phyloP scores from a whole-genome alignment of 306 rosid species.

The Acacia confusa region DNA sequence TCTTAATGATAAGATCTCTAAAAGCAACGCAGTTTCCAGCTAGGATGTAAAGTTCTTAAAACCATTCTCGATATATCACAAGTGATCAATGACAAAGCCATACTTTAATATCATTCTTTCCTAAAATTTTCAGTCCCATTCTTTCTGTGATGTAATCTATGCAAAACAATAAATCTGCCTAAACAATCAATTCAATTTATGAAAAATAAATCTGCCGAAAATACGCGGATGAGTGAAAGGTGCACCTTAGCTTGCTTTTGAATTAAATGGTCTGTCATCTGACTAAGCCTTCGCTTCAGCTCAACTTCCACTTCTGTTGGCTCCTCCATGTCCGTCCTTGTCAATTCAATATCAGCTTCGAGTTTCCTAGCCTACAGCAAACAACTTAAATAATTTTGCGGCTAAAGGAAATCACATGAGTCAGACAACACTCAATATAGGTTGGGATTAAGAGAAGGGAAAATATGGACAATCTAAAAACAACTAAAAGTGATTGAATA shows the following conservation, averaged over 20 bases:
- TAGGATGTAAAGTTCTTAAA: not conserved
- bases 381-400: slow-evolving; percentile 18
- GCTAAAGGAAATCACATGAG: not conserved
- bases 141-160: not conserved
- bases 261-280: slow-evolving; percentile 97
- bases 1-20: not conserved
- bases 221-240: slow-evolving; percentile 25
- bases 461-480: slow-evolving; percentile 18
- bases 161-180: not conserved
- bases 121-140: not conserved
- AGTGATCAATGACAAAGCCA: not conserved
- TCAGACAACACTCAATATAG: slow-evolving; percentile 7
- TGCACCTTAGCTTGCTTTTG: slow-evolving; percentile 92
- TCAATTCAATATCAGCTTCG: slow-evolving; percentile 72
- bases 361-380: slow-evolving; percentile 67
- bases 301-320: slow-evolving; percentile 88
- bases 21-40: not conserved
- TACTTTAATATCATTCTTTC: no score
- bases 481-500: not conserved
- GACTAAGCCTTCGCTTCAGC: slow-evolving; percentile 86
- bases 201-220: not conserved
- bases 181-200: not conserved
- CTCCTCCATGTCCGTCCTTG: slow-evolving; percentile 87
- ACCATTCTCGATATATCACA: not conserved
- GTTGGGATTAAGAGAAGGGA: no score